These are phyloP conservation scores for Macrophomina pseudophaseolina DNA, from an alignment of 2,329 filamentous ascomycete species.

Conservation along the genomic window DNA sequence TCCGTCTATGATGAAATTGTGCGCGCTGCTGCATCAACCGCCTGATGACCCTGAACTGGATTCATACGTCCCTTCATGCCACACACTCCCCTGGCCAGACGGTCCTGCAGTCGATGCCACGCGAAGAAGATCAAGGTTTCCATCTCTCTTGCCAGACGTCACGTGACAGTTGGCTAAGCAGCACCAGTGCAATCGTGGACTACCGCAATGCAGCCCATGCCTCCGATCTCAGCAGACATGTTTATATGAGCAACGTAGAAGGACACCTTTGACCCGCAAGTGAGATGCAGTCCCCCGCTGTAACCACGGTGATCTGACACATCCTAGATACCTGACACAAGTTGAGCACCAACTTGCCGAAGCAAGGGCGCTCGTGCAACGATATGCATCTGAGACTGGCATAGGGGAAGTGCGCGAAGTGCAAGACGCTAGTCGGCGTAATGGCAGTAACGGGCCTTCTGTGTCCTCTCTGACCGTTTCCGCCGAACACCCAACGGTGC, in stretches of 20 bases:
- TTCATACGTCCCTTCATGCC: conserved; percentile 3
- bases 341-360: conserved; percentile 22
- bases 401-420: background rate
- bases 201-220: conserved; percentile 12
- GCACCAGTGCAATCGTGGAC: conserved; percentile 2
- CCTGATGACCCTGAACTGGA: background rate
- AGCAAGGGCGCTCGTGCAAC: conserved; percentile 8
- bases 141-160: background rate
- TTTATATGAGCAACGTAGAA: conserved; percentile 5
- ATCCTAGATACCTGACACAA: conserved; percentile 15
- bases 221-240: background rate
- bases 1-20: background rate
- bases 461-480: background rate
- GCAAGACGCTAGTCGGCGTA: background rate
- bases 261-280: conserved; percentile 18
- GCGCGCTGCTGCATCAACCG: no score
- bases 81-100: conserved; percentile 3
- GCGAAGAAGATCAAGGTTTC: conserved; percentile 21
- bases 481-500: background rate
- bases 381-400: background rate
- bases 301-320: background rate
- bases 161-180: conserved; percentile 8
- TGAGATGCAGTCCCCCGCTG: background rate
- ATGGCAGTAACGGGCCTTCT: background rate
- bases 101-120: conserved; percentile 21